Evolutionary conservation across 2,329 filamentous ascomycete species (phyloP).

Genomic region (Canariomyces notabilis): DNA sequence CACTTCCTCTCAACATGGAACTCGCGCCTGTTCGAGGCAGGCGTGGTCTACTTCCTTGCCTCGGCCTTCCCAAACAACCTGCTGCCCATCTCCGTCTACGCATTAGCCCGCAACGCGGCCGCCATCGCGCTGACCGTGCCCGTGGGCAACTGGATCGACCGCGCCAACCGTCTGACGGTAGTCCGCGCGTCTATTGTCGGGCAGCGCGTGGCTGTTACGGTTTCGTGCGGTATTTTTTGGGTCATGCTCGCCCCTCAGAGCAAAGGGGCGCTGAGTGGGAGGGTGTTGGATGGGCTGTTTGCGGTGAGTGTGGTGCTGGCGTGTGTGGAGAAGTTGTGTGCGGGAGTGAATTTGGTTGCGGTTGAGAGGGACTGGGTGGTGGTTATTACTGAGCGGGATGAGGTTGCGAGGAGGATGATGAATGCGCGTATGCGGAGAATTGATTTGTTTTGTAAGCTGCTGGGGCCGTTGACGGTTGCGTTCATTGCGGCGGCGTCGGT

Average conservation of each 20-base stretch:
- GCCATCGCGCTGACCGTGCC: conserved; percentile 54
- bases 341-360: conserved; percentile 60
- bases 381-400: conserved; percentile 40
- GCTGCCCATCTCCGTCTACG: conserved; percentile 63
- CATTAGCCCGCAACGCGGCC: conserved; percentile 52
- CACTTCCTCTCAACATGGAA: conserved; percentile 62
- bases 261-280: conserved; percentile 26
- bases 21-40: conserved; percentile 54
- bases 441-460: conserved; percentile 52
- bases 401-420: conserved; percentile 27
- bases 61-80: conserved; percentile 54
- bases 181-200: conserved; percentile 44
- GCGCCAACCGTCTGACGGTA: conserved; percentile 43
- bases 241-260: conserved; percentile 25
- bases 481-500: conserved; percentile 43
- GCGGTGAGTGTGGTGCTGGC: conserved; percentile 46
- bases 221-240: conserved; percentile 44
- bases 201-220: conserved; percentile 41
- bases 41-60: conserved; percentile 53
- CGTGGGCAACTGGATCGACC: conserved; percentile 57
- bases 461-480: conserved; percentile 48
- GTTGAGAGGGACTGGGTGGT: conserved; percentile 66
- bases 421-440: conserved; percentile 54
- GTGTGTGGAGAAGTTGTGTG: conserved; percentile 62
- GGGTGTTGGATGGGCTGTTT: conserved; percentile 30